phyloP scores from a whole-genome alignment of 1,139 yeast species.

The Kurtzmaniella quercitrusa region DNA sequence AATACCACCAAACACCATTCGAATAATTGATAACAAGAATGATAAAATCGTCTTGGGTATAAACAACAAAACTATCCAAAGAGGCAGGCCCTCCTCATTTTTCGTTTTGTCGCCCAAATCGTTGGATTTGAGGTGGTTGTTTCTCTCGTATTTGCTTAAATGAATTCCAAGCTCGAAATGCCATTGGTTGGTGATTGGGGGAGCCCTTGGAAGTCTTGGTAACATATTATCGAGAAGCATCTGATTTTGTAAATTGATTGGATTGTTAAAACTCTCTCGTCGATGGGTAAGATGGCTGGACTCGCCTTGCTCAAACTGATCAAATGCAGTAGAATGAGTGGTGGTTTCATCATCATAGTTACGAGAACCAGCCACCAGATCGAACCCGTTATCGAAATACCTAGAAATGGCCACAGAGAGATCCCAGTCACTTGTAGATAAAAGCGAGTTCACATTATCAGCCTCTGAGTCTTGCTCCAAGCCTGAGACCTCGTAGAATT shows the following conservation, averaged over 20 bases:
- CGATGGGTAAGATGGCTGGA: slow-evolving; percentile 6
- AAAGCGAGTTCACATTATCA: slow-evolving; percentile 27
- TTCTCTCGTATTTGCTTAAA: slow-evolving; percentile 9
- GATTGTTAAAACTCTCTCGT: slow-evolving; percentile 5
- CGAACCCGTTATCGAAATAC: slow-evolving; percentile 49
- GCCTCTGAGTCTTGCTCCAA: slow-evolving; percentile 31
- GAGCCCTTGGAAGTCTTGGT: slow-evolving; percentile 43
- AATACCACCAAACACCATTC: slow-evolving; percentile 26
- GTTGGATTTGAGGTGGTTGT: background rate
- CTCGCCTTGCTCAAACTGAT: slow-evolving; percentile 8
- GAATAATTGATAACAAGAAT: slow-evolving; percentile 31
- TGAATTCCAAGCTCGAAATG: slow-evolving; percentile 45
- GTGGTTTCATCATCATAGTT: background rate
- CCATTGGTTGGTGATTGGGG: slow-evolving; percentile 38
- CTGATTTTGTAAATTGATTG: slow-evolving; percentile 28
- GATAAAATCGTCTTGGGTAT: slow-evolving; percentile 42
- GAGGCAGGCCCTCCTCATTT: slow-evolving; percentile 22
- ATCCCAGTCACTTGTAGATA: slow-evolving; percentile 43
- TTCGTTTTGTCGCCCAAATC: background rate
- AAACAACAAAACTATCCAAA: slow-evolving; percentile 43
- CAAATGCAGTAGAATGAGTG: slow-evolving; percentile 9
- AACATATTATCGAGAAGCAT: slow-evolving; percentile 30
- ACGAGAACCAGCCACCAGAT: slow-evolving; percentile 13
- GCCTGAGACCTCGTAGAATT: slow-evolving; percentile 46
- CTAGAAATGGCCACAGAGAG: slow-evolving; percentile 47